Percentiles rank a stretch among this genome's conserved stretches.
phyloP scores from a whole-genome alignment of 257 asterid species.

The Solanum neorickii region DNA sequence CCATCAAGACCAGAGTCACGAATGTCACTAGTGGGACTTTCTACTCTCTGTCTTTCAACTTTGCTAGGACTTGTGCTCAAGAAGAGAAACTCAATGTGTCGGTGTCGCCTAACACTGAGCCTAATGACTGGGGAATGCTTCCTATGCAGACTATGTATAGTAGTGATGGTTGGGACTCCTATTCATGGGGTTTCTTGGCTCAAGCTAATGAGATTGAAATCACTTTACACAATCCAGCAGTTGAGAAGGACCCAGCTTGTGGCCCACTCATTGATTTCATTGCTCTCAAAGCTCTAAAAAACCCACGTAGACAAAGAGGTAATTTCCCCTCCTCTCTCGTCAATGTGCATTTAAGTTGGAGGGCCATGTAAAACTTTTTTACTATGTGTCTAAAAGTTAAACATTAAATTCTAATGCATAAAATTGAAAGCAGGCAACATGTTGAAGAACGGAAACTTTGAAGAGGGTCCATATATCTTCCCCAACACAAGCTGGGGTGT shows the following conservation, averaged over 20 bases:
- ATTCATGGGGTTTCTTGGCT: constrained; percentile 65
- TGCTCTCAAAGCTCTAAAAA: constrained; percentile 46
- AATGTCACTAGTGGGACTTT: constrained; percentile 25
- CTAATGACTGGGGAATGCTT: constrained; percentile 46
- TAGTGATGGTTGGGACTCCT: constrained; percentile 70
- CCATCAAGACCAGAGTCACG: constrained; percentile 39
- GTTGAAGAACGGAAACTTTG: constrained; percentile 78
- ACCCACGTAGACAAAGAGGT: constrained; percentile 46
- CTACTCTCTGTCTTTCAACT: constrained; percentile 52
- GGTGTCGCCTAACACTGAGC: constrained; percentile 24
- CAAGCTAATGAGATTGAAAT: constrained; percentile 28
- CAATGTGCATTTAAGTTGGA: not conserved
- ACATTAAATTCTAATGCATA: not conserved
- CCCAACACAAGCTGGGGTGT: constrained; percentile 51
- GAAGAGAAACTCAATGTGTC: constrained; percentile 53
- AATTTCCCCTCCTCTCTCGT: not conserved
- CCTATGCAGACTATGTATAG: constrained; percentile 78
- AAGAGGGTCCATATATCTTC: constrained; percentile 76
- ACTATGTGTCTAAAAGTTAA: not conserved
- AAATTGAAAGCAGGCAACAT: constrained; percentile 37
- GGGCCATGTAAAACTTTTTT: not conserved
- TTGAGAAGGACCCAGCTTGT: constrained; percentile 54
- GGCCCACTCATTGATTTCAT: constrained; percentile 75
- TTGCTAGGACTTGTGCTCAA: constrained; percentile 76
- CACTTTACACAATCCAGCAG: constrained; percentile 48